phyloP scores from a whole-genome alignment of 2,329 filamentous ascomycete genomes.

The Exophiala dermatitidis region DNA sequence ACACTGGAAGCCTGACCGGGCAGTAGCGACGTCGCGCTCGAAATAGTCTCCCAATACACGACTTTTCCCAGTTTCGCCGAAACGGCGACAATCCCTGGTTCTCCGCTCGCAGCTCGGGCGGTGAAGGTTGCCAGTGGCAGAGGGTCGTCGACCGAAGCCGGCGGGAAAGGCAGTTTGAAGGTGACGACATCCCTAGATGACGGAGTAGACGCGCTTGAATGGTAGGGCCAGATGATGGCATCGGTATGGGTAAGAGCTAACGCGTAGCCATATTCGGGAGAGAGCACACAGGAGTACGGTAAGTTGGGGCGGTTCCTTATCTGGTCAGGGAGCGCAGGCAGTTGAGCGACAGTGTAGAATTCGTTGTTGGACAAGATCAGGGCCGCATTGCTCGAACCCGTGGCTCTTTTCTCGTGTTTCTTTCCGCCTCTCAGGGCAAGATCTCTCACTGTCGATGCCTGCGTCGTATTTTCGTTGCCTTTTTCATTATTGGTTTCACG shows the following conservation, averaged over 20 bases:
- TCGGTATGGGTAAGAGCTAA: conserved; percentile 72
- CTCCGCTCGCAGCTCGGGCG: conserved; percentile 66
- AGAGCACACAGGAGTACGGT: conserved; percentile 56
- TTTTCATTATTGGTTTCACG: conserved; percentile 23
- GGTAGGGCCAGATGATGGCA: conserved; percentile 88
- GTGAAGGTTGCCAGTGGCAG: conserved; percentile 79
- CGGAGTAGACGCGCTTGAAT: conserved; percentile 48
- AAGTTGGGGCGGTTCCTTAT: conserved; percentile 56
- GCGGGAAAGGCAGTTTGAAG: conserved; percentile 69
- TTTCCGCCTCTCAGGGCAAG: conserved; percentile 36
- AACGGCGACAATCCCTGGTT: conserved; percentile 79
- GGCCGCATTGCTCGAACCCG: conserved; percentile 23
- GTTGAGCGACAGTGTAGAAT: conserved; percentile 76
- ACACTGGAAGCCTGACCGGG: conserved; percentile 75
- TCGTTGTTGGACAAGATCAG: conserved; percentile 60
- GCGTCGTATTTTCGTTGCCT: conserved; percentile 20
- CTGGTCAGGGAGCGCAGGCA: conserved; percentile 73
- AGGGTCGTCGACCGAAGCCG: conserved; percentile 59
- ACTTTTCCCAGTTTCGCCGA: conserved; percentile 78
- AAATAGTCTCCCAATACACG: conserved; percentile 92
- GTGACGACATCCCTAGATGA: conserved; percentile 67
- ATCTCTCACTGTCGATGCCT: conserved; percentile 29
- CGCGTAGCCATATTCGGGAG: conserved; percentile 62
- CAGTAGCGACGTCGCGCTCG: conserved; percentile 74
- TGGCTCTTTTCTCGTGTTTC: conserved; percentile 33